Evolutionary conservation across 1,139 yeast genomes (phyloP), one percentile per base, ranked within the genome.

Genomic region (Candida sp.): DNA sequence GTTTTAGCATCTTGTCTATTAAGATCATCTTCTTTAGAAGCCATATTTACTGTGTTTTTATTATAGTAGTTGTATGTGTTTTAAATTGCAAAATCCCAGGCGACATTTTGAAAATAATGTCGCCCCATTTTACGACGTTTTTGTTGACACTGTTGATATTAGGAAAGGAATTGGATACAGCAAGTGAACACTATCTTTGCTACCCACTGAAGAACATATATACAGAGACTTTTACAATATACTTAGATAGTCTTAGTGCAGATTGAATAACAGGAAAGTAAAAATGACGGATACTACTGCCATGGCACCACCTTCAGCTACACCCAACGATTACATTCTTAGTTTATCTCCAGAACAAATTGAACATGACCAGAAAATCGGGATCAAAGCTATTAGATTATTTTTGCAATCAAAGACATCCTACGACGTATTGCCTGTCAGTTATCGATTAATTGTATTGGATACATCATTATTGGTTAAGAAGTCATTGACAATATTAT

Each of bases 371-470:
- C 95, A 86, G 56, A 75, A 74, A 50, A 66, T 79, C 5, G 91
- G 90, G 0, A 74, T 86, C 42, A 81, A 79, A 53, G 90, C 96
- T 27, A 93, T 93, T 49, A 73, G 97, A 46, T 71, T 81, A 38
- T 93, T 95, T 58, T 71, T 95, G 42, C 87, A 89, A 60, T 84
- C 95, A 44, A 91, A 93, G 61, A 93, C 97, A 0, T 88, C 97
- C 1, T 95, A 93, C 62, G 99, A 95, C 59, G 99, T 95, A 27
- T 75, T 95, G 42, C 99, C 99, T 1, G 99, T 95, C 38, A 86
- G 96, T 39, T 95, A 93, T 63, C 77, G 98, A 53, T 76, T 95
- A 55, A 87, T 95, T 45, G 99, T 95, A 38, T 79, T 95, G 55
- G 99, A 95, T 62, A 91, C 98, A 2, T 82, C 97, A 5, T 71